These are phyloP conservation scores for Dendrocalamus sinicus DNA, from an alignment of 176 grass and related monocot genomes.

Conservation along the genomic window DNA sequence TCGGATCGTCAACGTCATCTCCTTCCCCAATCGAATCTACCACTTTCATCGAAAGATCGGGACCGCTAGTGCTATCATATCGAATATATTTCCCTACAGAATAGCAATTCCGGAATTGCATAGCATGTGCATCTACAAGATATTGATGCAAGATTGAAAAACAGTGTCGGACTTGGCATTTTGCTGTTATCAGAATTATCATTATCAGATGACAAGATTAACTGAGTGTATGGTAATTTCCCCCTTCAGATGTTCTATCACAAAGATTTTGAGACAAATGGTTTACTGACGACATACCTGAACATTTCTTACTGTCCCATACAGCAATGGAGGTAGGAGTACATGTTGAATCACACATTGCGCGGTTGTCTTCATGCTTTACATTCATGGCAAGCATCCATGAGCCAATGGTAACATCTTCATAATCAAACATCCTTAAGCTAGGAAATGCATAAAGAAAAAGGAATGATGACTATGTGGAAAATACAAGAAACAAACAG, in stretches of 20 bases:
- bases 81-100: background rate
- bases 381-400: conserved; percentile 99
- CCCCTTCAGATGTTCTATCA: background rate
- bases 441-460: conserved; percentile 44
- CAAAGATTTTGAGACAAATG: background rate
- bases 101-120: background rate
- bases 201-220: background rate
- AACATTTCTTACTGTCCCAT: conserved; percentile 92
- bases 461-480: background rate
- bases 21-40: too few species aligned
- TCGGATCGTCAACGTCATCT: too few species aligned
- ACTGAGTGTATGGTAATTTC: background rate
- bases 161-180: background rate
- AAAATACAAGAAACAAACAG: conserved; percentile 4
- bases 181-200: background rate
- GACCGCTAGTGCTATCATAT: too few species aligned
- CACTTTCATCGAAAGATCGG: too few species aligned
- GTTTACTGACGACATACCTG: conserved; percentile 53
- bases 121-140: conserved; percentile 5
- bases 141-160: background rate
- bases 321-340: conserved; percentile 80
- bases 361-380: conserved; percentile 81
- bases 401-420: conserved; percentile 87
- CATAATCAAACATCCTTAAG: conserved; percentile 96
- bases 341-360: conserved; percentile 76